Percentiles rank a stretch among this genome's conserved stretches.
Evolutionary conservation across 768 basidiomycete genomes (phyloP).

Genomic region (Flagelloscypha sp.): DNA sequence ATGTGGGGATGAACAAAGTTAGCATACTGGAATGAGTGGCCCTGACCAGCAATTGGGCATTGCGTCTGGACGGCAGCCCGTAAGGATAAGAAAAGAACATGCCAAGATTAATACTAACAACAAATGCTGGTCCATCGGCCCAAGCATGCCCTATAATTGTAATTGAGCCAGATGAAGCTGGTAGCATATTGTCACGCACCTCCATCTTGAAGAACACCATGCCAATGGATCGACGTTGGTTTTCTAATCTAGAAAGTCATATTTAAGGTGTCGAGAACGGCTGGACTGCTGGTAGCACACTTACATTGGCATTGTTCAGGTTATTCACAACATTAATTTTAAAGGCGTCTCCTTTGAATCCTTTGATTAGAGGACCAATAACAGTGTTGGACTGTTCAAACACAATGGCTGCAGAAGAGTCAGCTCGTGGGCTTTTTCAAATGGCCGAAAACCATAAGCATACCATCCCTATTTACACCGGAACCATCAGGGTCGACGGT

Average conservation of each 20-base stretch:
- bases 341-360: constrained; percentile 27
- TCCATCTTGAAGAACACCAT: constrained; percentile 15
- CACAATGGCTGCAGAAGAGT: too few relatives aligned
- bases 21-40: constrained; percentile 20
- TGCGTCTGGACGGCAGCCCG: constrained; percentile 15
- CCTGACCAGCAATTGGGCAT: constrained; percentile 23
- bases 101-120: too few relatives aligned
- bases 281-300: constrained; percentile 29
- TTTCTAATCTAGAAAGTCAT: background rate
- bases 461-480: too few relatives aligned
- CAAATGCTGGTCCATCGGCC: constrained; percentile 16
- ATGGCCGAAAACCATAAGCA: too few relatives aligned
- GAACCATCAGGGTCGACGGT: too few relatives aligned
- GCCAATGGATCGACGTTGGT: constrained; percentile 11
- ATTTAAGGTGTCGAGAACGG: constrained; percentile 20
- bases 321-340: constrained; percentile 29
- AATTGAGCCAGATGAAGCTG: too few relatives aligned
- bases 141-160: too few relatives aligned
- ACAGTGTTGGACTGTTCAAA: too few relatives aligned
- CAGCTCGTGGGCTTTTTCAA: too few relatives aligned
- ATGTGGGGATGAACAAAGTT: too few relatives aligned
- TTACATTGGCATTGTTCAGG: constrained; percentile 26
- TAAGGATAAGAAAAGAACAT: too few relatives aligned
- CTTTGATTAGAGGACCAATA: constrained; percentile 34
- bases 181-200: too few relatives aligned